phyloP scores from a whole-genome alignment of 108 stramenopile species.

The Licmophora abbreviata region DNA sequence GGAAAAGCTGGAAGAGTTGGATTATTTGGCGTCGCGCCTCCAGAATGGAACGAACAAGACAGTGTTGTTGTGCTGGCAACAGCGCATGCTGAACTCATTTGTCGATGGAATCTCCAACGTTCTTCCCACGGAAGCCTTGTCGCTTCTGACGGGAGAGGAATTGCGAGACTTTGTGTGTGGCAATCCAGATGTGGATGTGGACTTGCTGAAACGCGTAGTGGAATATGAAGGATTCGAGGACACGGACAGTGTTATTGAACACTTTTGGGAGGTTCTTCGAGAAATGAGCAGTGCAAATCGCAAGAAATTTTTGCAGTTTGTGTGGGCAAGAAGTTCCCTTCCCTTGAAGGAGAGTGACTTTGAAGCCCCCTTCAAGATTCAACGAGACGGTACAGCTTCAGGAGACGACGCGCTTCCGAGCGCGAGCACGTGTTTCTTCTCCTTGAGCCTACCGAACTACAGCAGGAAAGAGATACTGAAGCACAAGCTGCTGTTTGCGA shows the following conservation, averaged over 20 bases:
- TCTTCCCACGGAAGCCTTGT: conserved; percentile 83
- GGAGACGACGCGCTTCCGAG: conserved; percentile 83
- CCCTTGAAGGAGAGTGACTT: conserved; percentile 83
- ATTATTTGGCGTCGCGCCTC: conserved; percentile 43
- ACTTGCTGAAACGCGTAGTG: conserved; percentile 73
- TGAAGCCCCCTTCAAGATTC: conserved; percentile 90
- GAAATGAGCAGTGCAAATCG: conserved; percentile 84
- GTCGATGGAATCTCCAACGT: conserved; percentile 87
- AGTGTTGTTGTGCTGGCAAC: conserved; percentile 42
- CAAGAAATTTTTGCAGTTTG: conserved; percentile 91
- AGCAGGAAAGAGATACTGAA: conserved; percentile 64
- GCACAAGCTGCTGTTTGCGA: conserved; percentile 89
- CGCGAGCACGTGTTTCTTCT: conserved; percentile 97
- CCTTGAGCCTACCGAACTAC: conserved; percentile 87
- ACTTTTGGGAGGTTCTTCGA: conserved; percentile 91
- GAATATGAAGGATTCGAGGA: conserved; percentile 92
- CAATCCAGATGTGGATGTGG: conserved; percentile 92
- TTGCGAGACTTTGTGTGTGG: conserved; percentile 87
- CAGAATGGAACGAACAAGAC: conserved; percentile 9
- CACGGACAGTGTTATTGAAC: conserved; percentile 61
- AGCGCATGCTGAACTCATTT: conserved; percentile 74
- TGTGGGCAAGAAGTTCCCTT: conserved; percentile 93
- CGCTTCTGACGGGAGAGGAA: conserved; percentile 82
- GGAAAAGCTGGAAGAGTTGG: conserved; percentile 49
- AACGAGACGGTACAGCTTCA: conserved; percentile 38